Evolutionary conservation across 305 asterid species (phyloP).

Genomic region (Solanum hybrid): DNA sequence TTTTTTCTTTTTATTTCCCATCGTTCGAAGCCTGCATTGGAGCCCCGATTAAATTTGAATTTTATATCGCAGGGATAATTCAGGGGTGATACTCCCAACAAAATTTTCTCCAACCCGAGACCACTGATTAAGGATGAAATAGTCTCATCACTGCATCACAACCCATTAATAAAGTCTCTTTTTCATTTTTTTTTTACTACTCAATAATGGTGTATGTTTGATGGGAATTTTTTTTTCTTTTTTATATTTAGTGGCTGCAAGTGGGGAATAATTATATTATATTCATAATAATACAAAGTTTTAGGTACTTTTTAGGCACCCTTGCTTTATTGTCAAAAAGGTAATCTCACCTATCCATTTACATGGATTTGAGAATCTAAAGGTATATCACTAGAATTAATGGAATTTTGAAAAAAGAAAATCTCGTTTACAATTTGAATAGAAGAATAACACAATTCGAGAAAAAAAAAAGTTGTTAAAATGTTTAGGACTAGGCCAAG

Average conservation of each 20-base stretch:
- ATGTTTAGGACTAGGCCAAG: not conserved
- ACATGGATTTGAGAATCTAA: not conserved
- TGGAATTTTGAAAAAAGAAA: not conserved
- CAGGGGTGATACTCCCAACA: rapidly evolving
- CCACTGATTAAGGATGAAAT: rapidly evolving
- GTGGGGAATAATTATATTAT: not conserved
- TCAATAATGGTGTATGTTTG: not conserved
- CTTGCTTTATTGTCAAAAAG: not conserved
- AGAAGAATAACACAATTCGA: not conserved
- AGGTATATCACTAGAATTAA: not conserved
- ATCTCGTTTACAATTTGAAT: not conserved
- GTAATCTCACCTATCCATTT: not conserved
- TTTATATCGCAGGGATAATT: too few relatives aligned
- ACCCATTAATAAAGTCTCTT: too few relatives aligned
- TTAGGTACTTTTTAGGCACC: not conserved
- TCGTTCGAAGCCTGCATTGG: too few relatives aligned
- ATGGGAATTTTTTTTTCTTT: not conserved
- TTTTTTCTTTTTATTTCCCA: too few relatives aligned
- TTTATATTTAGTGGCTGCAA: not conserved
- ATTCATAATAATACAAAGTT: not conserved
- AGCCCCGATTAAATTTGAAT: too few relatives aligned
- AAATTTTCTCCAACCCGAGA: not conserved
- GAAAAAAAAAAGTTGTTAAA: too few relatives aligned
- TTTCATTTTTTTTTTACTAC: not conserved
- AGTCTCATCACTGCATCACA: too few relatives aligned